Base-by-base conservation (phyloP, 352 stramenopile species). In the Pythium brachiatum region DNA sequence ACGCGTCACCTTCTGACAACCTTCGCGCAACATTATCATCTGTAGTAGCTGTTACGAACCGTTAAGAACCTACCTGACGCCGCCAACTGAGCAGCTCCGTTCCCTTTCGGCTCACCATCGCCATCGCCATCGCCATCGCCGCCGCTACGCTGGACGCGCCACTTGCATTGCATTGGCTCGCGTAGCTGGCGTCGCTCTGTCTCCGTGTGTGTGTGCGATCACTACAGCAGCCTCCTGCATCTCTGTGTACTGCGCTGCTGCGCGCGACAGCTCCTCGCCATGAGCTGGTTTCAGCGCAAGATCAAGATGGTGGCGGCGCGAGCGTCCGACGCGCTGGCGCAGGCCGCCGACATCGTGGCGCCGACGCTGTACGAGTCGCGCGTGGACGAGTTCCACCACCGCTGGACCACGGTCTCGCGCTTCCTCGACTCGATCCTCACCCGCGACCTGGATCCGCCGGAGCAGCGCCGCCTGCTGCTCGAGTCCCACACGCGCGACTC, bases 381-480 rank as follows among this genome's bases (percentile, higher is more conserved):
- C 63, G 75, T 86, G 31, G 80, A 92, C 50, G 86, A 95, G 66
- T 95, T 95, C 64, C 83, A 94, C 62, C 83, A 94, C 65, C 83
- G 81, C 20, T 95, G 86, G 86, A 79, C 72, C 29, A 94, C 69
- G 0, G 80, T 95, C 36, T 75, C 78, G 62, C 83, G 78, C 58
- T 94, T 94, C 59, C 74, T 94, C 15, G 84, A 92, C 57, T 78
- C 83, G 7, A 67, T 95, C 20, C 56, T 90, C 53, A 73, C 75
- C 8, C 81, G 84, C 27, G 76, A 92, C 9, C 51, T 93, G 29
- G 79, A 90, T 57, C 68, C 84, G 18, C 60, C 57, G 31, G 81
- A 92, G 66, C 86, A 94, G 70, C 79, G 83, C n/a, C 79, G 80
- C 0, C 70, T 91, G 46, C 65, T 94, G 44, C 76, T 89, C 20